Conservation (phyloP, 345 rosid genomes). For the Brassica incana region DNA sequence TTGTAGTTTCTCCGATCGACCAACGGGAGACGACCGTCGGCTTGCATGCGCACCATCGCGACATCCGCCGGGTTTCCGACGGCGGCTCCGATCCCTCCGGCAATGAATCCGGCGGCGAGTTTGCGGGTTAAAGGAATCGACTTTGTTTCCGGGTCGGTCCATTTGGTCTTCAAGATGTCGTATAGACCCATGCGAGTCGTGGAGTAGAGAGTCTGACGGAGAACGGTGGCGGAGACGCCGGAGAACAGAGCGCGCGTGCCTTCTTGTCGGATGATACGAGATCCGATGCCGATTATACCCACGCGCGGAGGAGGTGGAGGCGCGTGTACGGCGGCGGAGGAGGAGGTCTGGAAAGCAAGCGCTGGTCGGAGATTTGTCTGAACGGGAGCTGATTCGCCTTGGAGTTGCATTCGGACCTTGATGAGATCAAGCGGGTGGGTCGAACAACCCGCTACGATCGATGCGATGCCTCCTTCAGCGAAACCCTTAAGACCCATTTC, state of each 20-base stretch:
- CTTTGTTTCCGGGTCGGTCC: slow-evolving; percentile 69
- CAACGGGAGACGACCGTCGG: slow-evolving; percentile 75
- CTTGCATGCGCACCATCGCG: slow-evolving; percentile 96
- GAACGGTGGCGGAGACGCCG: slow-evolving; percentile 84
- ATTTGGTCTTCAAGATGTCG: slow-evolving; percentile 61
- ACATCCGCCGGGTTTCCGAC: slow-evolving; percentile 92
- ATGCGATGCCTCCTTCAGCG: slow-evolving; percentile 88
- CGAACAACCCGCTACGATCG: slow-evolving; percentile 71
- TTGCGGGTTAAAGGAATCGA: slow-evolving; percentile 55
- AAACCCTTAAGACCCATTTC: slow-evolving; percentile 79
- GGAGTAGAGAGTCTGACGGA: slow-evolving; percentile 81
- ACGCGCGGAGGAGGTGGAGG: slow-evolving; percentile 40
- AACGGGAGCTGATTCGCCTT: slow-evolving; percentile 59
- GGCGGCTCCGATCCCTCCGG: slow-evolving; percentile 81
- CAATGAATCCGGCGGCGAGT: slow-evolving; percentile 63
- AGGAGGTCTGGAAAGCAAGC: slow-evolving; percentile 50
- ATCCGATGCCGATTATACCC: slow-evolving; percentile 57
- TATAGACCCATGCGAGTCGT: slow-evolving; percentile 92
- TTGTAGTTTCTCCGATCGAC: slow-evolving; percentile 71
- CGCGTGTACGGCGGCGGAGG: slow-evolving; percentile 34
- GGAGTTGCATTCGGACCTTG: slow-evolving; percentile 91
- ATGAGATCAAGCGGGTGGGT: slow-evolving; percentile 88
- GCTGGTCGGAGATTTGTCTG: slow-evolving; percentile 64
- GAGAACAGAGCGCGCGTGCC: slow-evolving; percentile 71
- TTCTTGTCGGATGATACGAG: slow-evolving; percentile 53